Base-by-base conservation (phyloP, 768 basidiomycete genomes). In the Leccinum subgranulosum region DNA sequence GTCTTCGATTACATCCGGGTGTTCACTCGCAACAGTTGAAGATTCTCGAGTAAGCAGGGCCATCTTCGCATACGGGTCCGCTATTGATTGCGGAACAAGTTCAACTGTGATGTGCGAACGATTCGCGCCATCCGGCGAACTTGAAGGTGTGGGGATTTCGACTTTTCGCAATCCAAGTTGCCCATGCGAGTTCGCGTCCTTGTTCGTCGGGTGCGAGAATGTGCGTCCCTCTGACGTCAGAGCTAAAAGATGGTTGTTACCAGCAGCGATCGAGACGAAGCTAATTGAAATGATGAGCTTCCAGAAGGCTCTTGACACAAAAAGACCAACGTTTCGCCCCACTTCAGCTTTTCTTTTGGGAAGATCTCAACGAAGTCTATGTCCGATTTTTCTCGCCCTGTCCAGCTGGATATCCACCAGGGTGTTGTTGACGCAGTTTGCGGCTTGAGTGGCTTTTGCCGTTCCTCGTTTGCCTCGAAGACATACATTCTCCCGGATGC, bases 161-260 rank as follows among this genome's bases (percentile, higher is more conserved):
- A 87, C 79, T 59, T 83, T 83, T 28, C 85, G 83, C 62, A 90
- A 79, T 7, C 94, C 94, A 8, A 98, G 84, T 68, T 97, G 94
- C 1, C 91, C 90, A 67, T 85, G 83, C 1, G 81, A 74, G 72
- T 98, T 98, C 28, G 89, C 94, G 9, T 80, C 70, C 60, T 84
- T 83, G 60, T 82, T 83, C 45, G 91, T 77, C 0, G 94, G 91
- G 65, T 92, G 84, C 3, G 85, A 82, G 68, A 90, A 94, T 5
- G 88, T 81, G 49, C 92, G 87, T 3, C 93, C 93, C 36, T 73
- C 57, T 10, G 84, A 86, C 9, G 88, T 88, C 41, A 88, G 69
- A 4, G 84, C 87, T n/a, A 90, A 79, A 10, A 90, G 74, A 66
- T 90, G 88, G 66, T 86, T 82, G 14, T 75, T 70, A 14, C 94